phyloP scores from a whole-genome alignment of 345 rosid genomes.

The Eucalyptus grandis region DNA sequence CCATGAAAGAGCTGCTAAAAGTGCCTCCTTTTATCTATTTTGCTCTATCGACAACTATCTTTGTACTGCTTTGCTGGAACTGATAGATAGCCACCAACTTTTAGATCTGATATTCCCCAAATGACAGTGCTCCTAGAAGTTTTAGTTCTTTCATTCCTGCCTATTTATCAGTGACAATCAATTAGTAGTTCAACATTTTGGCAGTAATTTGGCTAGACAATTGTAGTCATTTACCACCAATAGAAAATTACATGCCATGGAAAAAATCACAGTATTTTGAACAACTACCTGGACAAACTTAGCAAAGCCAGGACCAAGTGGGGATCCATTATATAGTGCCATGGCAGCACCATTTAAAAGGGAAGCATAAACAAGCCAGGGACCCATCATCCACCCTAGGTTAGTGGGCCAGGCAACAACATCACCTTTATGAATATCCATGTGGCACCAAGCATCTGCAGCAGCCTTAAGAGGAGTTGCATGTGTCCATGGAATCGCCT shows the following conservation, averaged over 20 bases:
- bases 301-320: conserved; percentile 74
- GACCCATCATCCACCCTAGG: conserved; percentile 99
- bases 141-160: background rate
- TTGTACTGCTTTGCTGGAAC: background rate
- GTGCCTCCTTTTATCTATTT: background rate
- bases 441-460: conserved; percentile 99
- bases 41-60: background rate
- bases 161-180: background rate
- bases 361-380: conserved; percentile 95
- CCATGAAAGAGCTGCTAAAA: background rate
- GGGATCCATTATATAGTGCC: conserved; percentile 90
- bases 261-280: background rate
- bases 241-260: background rate
- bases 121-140: background rate
- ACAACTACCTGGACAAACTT: conserved; percentile 81
- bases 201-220: background rate
- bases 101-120: background rate
- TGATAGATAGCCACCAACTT: background rate
- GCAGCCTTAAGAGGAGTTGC: conserved; percentile 76
- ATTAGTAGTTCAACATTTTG: background rate
- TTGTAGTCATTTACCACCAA: background rate
- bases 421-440: conserved; percentile 71
- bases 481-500: conserved; percentile 94
- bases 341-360: conserved; percentile 83
- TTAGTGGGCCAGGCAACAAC: conserved; percentile 96